A percentile compares a stretch with the other conserved stretches of the same genome.
Evolutionary conservation across 2,329 filamentous ascomycete species (phyloP).

Genomic region (Botryosphaeria agaves): DNA sequence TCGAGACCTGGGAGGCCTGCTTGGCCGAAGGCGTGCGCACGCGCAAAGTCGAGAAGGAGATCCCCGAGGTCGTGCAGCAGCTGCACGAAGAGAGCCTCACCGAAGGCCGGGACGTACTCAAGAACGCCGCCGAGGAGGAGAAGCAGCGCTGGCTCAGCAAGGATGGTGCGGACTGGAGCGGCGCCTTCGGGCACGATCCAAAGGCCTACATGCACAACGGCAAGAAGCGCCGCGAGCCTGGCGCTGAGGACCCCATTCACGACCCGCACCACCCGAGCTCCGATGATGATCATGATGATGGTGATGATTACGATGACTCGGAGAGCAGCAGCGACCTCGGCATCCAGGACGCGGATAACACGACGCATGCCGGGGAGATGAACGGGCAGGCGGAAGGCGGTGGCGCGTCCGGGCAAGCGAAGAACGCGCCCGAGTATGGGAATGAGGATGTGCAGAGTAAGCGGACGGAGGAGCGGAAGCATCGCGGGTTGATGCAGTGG

Average conservation of each 20-base stretch:
- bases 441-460: conserved; percentile 32
- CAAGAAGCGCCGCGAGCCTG: conserved; percentile 38
- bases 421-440: neutral
- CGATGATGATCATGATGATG: conserved; percentile 23
- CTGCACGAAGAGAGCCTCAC: conserved; percentile 70
- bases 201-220: conserved; percentile 37
- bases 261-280: conserved; percentile 29
- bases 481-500: conserved; percentile 91
- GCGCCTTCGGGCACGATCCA: conserved; percentile 69
- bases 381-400: conserved; percentile 7
- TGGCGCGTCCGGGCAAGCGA: conserved; percentile 1
- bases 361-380: conserved; percentile 7
- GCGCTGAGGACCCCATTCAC: conserved; percentile 31
- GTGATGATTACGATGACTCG: conserved; percentile 20
- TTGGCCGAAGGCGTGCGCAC: conserved; percentile 68
- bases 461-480: conserved; percentile 60
- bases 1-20: conserved; percentile 88
- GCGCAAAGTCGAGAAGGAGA: conserved; percentile 51
- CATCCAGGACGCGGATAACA: conserved; percentile 35
- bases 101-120: conserved; percentile 65
- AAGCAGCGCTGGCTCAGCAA: conserved; percentile 63
- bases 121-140: conserved; percentile 52
- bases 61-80: conserved; percentile 54
- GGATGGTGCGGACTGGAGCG: conserved; percentile 72
- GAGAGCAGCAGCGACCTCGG: conserved; percentile 34